Percentiles rank a stretch among this genome's conserved stretches.
phyloP scores from a whole-genome alignment of 257 asterid species.

The Solanum arcanum region DNA sequence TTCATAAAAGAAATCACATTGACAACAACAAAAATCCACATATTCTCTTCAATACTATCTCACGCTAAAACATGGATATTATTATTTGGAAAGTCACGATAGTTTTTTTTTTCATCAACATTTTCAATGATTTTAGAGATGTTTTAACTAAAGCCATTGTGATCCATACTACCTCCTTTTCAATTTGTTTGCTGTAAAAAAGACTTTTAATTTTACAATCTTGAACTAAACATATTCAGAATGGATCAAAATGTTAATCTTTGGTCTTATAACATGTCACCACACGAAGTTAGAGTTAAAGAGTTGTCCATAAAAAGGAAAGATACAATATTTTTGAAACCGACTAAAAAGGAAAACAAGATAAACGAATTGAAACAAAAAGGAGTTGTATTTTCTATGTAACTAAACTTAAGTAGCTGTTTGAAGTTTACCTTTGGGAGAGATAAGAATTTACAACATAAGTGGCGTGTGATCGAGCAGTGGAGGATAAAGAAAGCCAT shows the following conservation, averaged over 20 bases:
- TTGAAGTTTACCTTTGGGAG: conserved; percentile 41
- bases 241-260: background rate
- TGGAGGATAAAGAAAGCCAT: conserved; percentile 51
- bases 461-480: conserved; percentile 69
- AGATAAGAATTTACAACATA: conserved; percentile 62
- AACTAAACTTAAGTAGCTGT: background rate
- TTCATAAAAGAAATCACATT: background rate
- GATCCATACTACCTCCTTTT: background rate
- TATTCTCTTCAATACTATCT: background rate
- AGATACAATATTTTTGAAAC: background rate
- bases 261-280: no score
- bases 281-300: no score
- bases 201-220: background rate
- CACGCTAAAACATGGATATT: background rate
- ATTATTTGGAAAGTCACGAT: background rate
- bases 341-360: background rate
- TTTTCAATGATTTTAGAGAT: background rate
- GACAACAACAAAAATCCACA: background rate
- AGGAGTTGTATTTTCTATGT: background rate
- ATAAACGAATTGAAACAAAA: background rate
- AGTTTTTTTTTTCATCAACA: background rate
- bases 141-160: background rate
- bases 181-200: background rate
- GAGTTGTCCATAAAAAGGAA: background rate
- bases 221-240: background rate